Evolutionary conservation across 2,329 filamentous ascomycete genomes (phyloP).

Genomic region (Aureobasidium mangrovei): DNA sequence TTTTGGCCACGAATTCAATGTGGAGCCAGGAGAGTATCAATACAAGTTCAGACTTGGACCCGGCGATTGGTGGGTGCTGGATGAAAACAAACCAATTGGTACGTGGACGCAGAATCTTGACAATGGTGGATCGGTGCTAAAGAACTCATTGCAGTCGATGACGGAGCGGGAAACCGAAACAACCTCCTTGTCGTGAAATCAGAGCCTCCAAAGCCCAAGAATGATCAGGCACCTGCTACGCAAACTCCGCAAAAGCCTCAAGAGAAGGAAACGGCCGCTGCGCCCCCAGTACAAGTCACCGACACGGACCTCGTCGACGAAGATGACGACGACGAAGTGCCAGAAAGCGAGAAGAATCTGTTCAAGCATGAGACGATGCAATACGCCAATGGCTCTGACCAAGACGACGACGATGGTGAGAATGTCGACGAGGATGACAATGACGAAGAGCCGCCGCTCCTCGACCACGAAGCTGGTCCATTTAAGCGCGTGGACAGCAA

Average conservation of each 20-base stretch:
- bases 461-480: slow-evolving; percentile 7
- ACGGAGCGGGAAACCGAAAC: slow-evolving; percentile 46
- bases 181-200: slow-evolving; percentile 37
- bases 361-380: slow-evolving; percentile 12
- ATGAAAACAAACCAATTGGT: slow-evolving; percentile 55
- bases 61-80: slow-evolving; percentile 61
- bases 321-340: slow-evolving; percentile 1
- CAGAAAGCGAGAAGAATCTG: slow-evolving; percentile 7
- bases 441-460: slow-evolving; percentile 1
- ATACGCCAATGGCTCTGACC: neutral
- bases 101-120: slow-evolving; percentile 21
- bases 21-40: slow-evolving; percentile 53
- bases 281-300: neutral
- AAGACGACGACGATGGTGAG: neutral
- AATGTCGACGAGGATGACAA: slow-evolving; percentile 3
- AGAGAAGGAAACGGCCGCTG: neutral
- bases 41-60: slow-evolving; percentile 66
- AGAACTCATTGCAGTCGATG: slow-evolving; percentile 32
- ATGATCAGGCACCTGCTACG: neutral
- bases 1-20: slow-evolving; percentile 50
- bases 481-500: slow-evolving; percentile 6
- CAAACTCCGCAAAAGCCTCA: neutral
- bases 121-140: neutral
- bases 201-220: neutral
- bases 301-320: neutral